Evolutionary conservation across 2,329 filamentous ascomycete species (phyloP).

Genomic region (Epichloe coenophiala): DNA sequence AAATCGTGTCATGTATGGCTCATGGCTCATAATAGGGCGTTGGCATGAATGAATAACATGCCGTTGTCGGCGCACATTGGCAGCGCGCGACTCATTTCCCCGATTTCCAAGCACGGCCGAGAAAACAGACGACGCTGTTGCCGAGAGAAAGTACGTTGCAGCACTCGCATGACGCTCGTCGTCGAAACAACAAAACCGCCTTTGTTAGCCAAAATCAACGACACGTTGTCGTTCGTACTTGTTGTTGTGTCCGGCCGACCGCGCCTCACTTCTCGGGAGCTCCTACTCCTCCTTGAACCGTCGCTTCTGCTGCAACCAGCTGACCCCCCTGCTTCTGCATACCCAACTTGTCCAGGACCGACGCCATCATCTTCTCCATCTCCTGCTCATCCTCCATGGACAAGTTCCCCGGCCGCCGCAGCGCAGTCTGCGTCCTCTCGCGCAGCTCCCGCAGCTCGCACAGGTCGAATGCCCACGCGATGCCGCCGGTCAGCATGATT

Average conservation of each 20-base stretch:
- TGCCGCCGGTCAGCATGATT: constrained; percentile 60
- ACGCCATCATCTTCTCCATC: constrained; percentile 47
- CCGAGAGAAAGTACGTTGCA: no score
- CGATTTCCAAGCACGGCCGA: no score
- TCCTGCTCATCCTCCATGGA: constrained; percentile 41
- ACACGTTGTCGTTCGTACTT: no score
- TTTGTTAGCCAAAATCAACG: no score
- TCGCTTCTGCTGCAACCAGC: background rate
- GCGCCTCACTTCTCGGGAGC: background rate
- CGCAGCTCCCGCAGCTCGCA: constrained; percentile 53
- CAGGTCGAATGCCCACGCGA: constrained; percentile 67
- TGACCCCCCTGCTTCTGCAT: constrained; percentile 12
- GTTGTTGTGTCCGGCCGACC: background rate
- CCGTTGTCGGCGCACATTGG: no score
- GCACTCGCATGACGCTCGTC: no score
- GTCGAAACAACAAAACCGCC: no score
- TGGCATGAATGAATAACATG: no score
- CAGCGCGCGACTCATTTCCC: no score
- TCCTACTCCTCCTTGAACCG: background rate
- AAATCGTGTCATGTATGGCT: no score
- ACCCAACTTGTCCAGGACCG: constrained; percentile 39
- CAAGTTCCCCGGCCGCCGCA: constrained; percentile 20
- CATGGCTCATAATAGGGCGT: no score
- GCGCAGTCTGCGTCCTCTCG: constrained; percentile 30
- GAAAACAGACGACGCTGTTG: no score